These are phyloP conservation scores for Cladobotryum protrusum DNA, from an alignment of 2,329 filamentous ascomycete genomes.

Conservation along the genomic window DNA sequence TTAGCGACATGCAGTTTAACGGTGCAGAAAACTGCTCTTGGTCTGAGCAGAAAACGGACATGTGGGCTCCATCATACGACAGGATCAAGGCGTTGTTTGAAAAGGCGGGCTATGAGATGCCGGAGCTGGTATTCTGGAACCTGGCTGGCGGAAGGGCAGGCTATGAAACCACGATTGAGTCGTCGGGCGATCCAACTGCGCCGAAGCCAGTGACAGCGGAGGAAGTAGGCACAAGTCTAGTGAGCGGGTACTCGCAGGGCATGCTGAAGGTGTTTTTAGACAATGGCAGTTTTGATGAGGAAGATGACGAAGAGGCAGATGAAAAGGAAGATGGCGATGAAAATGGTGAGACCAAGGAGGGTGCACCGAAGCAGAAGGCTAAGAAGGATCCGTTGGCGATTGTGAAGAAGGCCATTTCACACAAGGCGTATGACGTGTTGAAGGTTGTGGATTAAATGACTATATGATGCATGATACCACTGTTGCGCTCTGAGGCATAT, in stretches of 20 bases:
- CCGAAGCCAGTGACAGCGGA: constrained; percentile 45
- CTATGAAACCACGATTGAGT: constrained; percentile 12
- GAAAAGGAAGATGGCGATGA: constrained; percentile 19
- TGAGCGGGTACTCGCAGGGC: constrained; percentile 52
- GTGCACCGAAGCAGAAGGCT: constrained; percentile 25
- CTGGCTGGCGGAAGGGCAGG: constrained; percentile 37
- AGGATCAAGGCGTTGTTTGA: constrained; percentile 40
- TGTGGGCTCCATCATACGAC: constrained; percentile 43
- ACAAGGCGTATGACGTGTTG: constrained; percentile 51
- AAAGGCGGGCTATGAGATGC: constrained; percentile 49
- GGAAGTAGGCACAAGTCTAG: constrained; percentile 40
- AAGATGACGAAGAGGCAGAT: constrained; percentile 28
- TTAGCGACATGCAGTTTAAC: constrained; percentile 57
- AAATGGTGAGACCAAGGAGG: not conserved
- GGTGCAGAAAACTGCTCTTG: constrained; percentile 16
- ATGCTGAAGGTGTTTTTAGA: constrained; percentile 54
- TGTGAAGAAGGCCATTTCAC: constrained; percentile 45
- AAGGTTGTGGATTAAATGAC: constrained; percentile 43
- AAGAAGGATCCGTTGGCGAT: constrained; percentile 38
- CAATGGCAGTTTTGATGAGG: constrained; percentile 38
- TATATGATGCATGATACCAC: not conserved
- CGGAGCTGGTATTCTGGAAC: constrained; percentile 57
- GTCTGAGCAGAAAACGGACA: too few relatives aligned
- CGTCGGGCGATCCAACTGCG: constrained; percentile 24
- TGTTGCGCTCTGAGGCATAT: too few relatives aligned